A percentile compares a stretch with the other conserved stretches of the same genome.
phyloP scores from a whole-genome alignment of 2,329 filamentous ascomycete species.

The Colletotrichum salicis region DNA sequence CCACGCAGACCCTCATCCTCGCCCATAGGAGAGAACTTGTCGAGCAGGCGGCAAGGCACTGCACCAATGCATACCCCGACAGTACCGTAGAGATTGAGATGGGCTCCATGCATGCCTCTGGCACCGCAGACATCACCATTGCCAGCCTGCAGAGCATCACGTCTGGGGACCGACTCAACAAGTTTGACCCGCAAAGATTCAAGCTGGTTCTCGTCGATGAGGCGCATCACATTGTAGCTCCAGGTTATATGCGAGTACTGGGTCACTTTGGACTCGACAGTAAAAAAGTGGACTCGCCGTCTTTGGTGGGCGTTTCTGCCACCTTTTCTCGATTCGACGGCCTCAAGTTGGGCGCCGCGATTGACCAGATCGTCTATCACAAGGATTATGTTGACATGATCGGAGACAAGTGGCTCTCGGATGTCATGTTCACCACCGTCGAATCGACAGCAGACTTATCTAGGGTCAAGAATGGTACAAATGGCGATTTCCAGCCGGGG shows the following conservation, averaged over 20 bases:
- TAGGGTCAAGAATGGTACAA: constrained; percentile 69
- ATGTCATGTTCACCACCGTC: constrained; percentile 95
- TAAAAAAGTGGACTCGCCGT: constrained; percentile 59
- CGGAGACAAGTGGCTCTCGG: constrained; percentile 88
- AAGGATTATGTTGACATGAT: constrained; percentile 78
- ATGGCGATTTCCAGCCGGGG: constrained; percentile 81
- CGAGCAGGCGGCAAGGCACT: constrained; percentile 91
- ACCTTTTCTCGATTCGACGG: constrained; percentile 84
- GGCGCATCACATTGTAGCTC: constrained; percentile 93
- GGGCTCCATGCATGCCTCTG: constrained; percentile 80
- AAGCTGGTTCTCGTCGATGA: constrained; percentile 96
- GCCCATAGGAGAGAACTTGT: constrained; percentile 94
- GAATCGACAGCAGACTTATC: constrained; percentile 83
- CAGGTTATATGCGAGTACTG: constrained; percentile 79
- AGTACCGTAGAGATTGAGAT: constrained; percentile 92
- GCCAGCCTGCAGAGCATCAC: constrained; percentile 89
- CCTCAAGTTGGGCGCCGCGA: constrained; percentile 80
- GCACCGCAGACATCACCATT: constrained; percentile 89
- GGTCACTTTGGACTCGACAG: constrained; percentile 77
- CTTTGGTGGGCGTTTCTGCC: constrained; percentile 90
- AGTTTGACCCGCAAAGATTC: constrained; percentile 82
- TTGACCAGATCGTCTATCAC: constrained; percentile 97
- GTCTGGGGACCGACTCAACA: constrained; percentile 79
- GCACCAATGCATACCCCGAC: constrained; percentile 79
- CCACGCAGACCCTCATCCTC: constrained; percentile 86